Evolutionary conservation across 78 protist species (phyloP).

Genomic region (Ministeria vibrans): DNA sequence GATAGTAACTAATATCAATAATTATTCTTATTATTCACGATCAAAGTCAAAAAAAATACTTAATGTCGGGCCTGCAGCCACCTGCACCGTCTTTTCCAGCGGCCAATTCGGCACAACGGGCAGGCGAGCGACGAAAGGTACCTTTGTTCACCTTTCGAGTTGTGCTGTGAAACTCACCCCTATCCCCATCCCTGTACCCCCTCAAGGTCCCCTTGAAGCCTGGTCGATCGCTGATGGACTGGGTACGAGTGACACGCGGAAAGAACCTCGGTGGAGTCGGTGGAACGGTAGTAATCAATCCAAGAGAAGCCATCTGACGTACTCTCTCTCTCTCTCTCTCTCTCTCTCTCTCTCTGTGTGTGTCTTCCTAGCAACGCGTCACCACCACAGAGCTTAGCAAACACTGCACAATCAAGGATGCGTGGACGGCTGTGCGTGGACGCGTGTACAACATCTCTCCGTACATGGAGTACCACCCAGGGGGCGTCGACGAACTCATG

Average conservation of each 20-base stretch:
- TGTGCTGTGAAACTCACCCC: too few species aligned
- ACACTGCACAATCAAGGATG: conserved; percentile 36
- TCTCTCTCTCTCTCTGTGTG: not conserved
- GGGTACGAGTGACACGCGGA: conserved; percentile 14
- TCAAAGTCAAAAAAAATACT: too few species aligned
- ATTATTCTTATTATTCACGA: too few species aligned
- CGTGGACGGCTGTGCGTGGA: conserved; percentile 67
- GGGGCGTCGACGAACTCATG: conserved; percentile 45
- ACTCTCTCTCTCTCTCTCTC: not conserved
- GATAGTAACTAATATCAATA: too few species aligned
- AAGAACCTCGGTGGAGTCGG: not conserved
- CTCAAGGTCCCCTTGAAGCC: conserved; percentile 5
- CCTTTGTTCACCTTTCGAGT: not conserved
- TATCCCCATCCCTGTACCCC: too few species aligned
- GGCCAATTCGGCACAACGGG: too few species aligned
- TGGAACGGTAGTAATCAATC: too few species aligned
- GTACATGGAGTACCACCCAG: conserved; percentile 67
- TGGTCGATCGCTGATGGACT: conserved; percentile 15
- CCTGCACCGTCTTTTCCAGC: too few species aligned
- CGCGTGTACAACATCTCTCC: conserved; percentile 61
- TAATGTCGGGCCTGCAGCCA: too few species aligned
- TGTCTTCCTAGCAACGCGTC: not conserved
- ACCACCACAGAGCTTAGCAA: conserved; percentile 21
- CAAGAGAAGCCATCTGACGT: not conserved
- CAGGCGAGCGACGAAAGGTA: not conserved